Base-by-base conservation (phyloP, 2,329 filamentous ascomycete genomes). In the Trichoderma pleuroti region DNA sequence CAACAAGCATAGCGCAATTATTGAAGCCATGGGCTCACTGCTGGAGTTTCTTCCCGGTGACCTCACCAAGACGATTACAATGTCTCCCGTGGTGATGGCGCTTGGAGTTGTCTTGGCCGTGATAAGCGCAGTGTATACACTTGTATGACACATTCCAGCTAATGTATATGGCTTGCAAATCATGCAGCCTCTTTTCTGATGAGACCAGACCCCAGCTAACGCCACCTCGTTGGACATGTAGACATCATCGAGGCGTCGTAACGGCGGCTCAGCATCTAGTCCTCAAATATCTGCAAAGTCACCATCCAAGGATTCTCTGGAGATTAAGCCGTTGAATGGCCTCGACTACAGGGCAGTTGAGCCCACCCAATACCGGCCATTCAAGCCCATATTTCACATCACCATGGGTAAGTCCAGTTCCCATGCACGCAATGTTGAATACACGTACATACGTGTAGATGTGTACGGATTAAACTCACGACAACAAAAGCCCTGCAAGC, bases 301-400 rank as follows among this genome's bases (percentile, higher is more conserved):
- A 5, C 8, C 10, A 8, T 24, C 32, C 16, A 34, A 62, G 18
- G 14, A 36, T 16, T 6, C 11, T 14, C 9, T 63, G 2, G 52
- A 42, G 10, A 76, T 78, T 21, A 72, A 77, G 49, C 76, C 77
- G 12, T 71, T 78, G 2, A 9, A 70, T 5, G 74, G 77, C 5
- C 83, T 84, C 70, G 77, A 84, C 72, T 85, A 84, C 81, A 75
- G 79, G 46, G 71, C 74, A 2, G 78, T 77, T 1, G 76, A 79
- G 10, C 84, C 84, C 0, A 72, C 75, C 4, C 78, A 81, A 46
- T 79, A 84, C 42, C 79, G 85, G 2, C 85, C 84, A 0, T 87
- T 86, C 75, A 87, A 86, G 76, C 82, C 84, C 0, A 81, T 81
- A 3, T 88, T 86, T 73, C 79, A 87, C 73, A 86, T 87, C 71